Percentiles rank a stretch among this genome's conserved stretches.
Conservation (phyloP, 495 filamentous ascomycete species). For the Xylaria grammica region DNA sequence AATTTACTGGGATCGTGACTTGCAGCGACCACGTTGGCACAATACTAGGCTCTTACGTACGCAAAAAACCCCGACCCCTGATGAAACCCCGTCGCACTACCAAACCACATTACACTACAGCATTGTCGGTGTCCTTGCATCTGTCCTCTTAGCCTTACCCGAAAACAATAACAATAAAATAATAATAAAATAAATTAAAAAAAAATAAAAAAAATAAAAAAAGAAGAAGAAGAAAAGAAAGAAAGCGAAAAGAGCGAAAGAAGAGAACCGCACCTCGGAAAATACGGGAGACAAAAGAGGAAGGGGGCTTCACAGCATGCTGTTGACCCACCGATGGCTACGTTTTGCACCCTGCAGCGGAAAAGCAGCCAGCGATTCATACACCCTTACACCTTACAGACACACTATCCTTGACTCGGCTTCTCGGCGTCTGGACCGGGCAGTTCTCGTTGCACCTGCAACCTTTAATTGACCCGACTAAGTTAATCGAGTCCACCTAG, state of each 20-base stretch:
- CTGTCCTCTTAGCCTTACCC: slow-evolving; percentile 2
- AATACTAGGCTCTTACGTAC: slow-evolving; percentile 34
- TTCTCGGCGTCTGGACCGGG: not conserved
- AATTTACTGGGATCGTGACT: slow-evolving; percentile 37
- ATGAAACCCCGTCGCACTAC: slow-evolving; percentile 19
- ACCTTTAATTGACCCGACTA: not conserved
- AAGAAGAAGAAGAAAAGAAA: not conserved
- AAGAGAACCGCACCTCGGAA: not conserved
- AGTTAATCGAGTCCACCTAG: not conserved
- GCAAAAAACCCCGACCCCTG: slow-evolving; percentile 37
- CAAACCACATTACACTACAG: slow-evolving; percentile 42
- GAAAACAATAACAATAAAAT: too few relatives aligned
- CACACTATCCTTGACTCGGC: not conserved
- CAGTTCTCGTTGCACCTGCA: slow-evolving; percentile 2
- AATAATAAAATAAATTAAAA: not conserved
- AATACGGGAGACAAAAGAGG: too few relatives aligned
- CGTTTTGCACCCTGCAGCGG: slow-evolving; percentile 9
- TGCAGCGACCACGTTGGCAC: slow-evolving; percentile 34
- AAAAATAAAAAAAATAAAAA: too few relatives aligned
- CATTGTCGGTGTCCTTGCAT: slow-evolving; percentile 24
- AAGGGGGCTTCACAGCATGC: slow-evolving; percentile 18
- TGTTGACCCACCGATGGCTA: slow-evolving; percentile 15
- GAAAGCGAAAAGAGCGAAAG: not conserved
- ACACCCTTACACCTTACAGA: not conserved
- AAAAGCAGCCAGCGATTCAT: slow-evolving; percentile 12